Base-by-base conservation (phyloP, 164 flowering plant genomes). In the Buxus sempervirens region DNA sequence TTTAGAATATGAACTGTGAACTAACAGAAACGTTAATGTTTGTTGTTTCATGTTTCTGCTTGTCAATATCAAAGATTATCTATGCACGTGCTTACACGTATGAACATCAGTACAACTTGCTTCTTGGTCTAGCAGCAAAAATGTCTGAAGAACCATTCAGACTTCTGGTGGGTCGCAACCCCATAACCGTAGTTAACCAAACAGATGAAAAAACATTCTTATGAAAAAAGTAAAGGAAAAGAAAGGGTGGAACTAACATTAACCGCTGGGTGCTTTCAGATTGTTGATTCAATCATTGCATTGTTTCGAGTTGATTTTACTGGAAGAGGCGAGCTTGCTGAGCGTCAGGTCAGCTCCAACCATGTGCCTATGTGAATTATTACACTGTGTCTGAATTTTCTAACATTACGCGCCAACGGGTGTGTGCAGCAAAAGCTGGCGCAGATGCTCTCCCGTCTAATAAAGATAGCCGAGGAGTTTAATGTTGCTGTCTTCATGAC, bases 281-380 rank as follows among this genome's bases (percentile, higher is more conserved):
- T 96, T 59, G 90, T 93, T 28, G 99, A 96, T 77, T 95, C 99
- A 0, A 82, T 96, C 24, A 96, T 96, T 72, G 99, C 99, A 65
- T 87, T 96, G 19, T 96, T 93, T 69, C 95, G 98, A 65, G 98
- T 96, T 54, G 99, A 96, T 77, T 96, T 96, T 80, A 87, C 93
- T 1, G 97, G 99, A 68, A 82, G 99, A 75, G 99, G 99, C 61
- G 99, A 95, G 82, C 95, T 95, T 71, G 99, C 98, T 60, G 99
- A 95, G 41, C 90, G 98, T 60, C 97, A 92, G 97, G 98, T 92
- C 54, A 55, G 16, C 54, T 60, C 19, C 38, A 7, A 32, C 5
- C 38, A 32, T 32, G 38, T 7, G 3, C 5, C 7, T 32, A 7
- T 32, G 38, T 32, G 38, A 7, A 32, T 7, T 32, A 32, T 32